These are phyloP conservation scores for Pleurotus giganteus DNA, from an alignment of 768 basidiomycete genomes.

Conservation along the genomic window DNA sequence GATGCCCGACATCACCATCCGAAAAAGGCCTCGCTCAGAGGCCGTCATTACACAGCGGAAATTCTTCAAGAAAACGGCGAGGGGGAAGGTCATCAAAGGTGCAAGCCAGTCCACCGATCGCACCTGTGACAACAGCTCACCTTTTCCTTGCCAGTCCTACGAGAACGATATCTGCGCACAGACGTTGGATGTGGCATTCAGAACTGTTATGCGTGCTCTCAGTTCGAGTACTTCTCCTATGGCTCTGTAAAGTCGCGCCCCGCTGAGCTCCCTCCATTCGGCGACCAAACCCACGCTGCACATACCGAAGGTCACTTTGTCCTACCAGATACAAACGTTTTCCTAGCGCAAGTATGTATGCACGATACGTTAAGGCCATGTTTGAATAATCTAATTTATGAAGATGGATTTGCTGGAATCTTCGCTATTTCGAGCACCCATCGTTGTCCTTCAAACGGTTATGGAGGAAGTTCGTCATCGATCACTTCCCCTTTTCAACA, in stretches of 20 bases:
- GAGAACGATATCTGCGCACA: conserved; percentile 91
- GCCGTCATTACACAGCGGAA: conserved; percentile 80
- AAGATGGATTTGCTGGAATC: conserved; percentile 96
- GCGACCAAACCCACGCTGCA: conserved; percentile 52
- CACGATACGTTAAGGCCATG: neutral
- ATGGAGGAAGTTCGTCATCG: conserved; percentile 96
- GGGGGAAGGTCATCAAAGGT: conserved; percentile 95
- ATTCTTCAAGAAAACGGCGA: conserved; percentile 94
- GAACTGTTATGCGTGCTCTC: conserved; percentile 61
- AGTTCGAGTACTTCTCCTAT: neutral
- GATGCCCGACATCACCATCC: conserved; percentile 65
- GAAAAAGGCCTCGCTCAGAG: conserved; percentile 69
- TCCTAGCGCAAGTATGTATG: conserved; percentile 75
- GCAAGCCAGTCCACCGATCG: conserved; percentile 12
- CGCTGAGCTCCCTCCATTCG: conserved; percentile 55
- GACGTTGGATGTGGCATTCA: conserved; percentile 87
- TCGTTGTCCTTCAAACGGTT: conserved; percentile 93
- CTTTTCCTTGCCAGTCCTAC: conserved; percentile 55
- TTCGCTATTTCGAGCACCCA: conserved; percentile 66
- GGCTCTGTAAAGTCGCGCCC: conserved; percentile 23
- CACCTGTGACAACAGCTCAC: neutral
- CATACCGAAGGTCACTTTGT: conserved; percentile 76
- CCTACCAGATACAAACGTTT: conserved; percentile 93
- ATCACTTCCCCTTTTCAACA: conserved; percentile 88
- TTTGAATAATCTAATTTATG: neutral